Percentiles rank a stretch among this genome's conserved stretches.
Conservation (phyloP, 129 eudicot species). For the Flaveria trinervia region DNA sequence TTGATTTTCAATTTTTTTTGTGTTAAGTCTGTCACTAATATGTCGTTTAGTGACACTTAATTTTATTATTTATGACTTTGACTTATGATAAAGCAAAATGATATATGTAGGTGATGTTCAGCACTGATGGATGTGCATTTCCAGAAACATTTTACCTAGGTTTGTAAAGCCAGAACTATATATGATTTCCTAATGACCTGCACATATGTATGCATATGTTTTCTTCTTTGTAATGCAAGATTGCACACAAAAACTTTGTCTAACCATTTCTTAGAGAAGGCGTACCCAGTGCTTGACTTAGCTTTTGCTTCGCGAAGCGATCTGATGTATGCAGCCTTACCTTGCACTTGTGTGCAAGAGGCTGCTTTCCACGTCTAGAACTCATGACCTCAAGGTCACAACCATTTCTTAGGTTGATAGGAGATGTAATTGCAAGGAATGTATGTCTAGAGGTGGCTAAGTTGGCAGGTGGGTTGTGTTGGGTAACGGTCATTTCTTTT, state of each 20-base stretch:
- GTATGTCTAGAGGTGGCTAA: background rate
- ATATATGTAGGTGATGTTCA: constrained; percentile 88
- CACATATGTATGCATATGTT: constrained; percentile 5
- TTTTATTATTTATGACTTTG: constrained; percentile 13
- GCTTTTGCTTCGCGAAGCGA: too few species aligned
- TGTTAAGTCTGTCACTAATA: background rate
- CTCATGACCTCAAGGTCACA: too few species aligned
- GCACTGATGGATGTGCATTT: constrained; percentile 84
- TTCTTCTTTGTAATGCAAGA: background rate
- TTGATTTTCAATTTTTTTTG: background rate
- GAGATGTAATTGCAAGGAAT: background rate
- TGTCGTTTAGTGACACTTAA: background rate
- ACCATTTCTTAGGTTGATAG: too few species aligned
- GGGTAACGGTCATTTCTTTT: background rate
- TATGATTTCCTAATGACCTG: background rate
- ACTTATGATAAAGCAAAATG: constrained; percentile 21
- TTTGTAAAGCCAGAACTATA: constrained; percentile 39
- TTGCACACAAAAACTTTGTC: background rate
- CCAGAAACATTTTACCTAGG: constrained; percentile 96
- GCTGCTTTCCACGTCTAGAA: too few species aligned
- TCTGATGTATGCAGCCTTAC: too few species aligned
- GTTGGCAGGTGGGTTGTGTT: background rate
- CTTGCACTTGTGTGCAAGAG: too few species aligned
- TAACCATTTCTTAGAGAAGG: background rate
- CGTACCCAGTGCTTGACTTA: too few species aligned